Evolutionary conservation across 1,284 basidiomycete species (phyloP).

Genomic region (Filobasidium uniguttulatum): DNA sequence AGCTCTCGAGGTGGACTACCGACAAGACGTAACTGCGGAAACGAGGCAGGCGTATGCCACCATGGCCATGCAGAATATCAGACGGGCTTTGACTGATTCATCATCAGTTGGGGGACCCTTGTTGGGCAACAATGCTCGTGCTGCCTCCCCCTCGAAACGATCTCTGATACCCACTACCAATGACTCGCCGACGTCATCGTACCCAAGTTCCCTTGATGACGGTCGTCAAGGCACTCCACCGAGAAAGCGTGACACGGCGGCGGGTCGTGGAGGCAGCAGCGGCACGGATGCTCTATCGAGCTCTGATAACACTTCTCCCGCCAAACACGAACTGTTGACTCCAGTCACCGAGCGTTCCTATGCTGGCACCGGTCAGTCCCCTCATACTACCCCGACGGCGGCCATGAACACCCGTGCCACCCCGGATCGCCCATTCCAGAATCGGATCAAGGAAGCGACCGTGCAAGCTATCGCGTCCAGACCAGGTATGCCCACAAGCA

Average conservation of each 20-base stretch:
- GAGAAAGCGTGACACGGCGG: not conserved
- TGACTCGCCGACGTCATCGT: not conserved
- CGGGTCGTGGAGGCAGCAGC: too few species aligned
- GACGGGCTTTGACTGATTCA: not conserved
- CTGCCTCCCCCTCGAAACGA: not conserved
- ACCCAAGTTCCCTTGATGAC: not conserved
- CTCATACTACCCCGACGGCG: too few species aligned
- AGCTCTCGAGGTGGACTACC: conserved; percentile 7
- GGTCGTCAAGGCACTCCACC: not conserved
- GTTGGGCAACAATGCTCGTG: not conserved
- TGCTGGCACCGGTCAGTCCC: conserved; percentile 18
- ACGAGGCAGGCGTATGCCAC: conserved; percentile 7
- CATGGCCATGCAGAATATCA: conserved; percentile 1
- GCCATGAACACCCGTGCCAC: too few species aligned
- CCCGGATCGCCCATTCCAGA: too few species aligned
- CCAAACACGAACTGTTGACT: conserved; percentile 33
- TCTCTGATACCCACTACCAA: too few species aligned
- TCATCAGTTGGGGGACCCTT: not conserved
- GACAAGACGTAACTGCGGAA: conserved; percentile 7
- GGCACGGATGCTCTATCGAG: too few species aligned
- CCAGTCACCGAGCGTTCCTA: conserved; percentile 42
- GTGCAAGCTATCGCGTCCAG: too few species aligned
- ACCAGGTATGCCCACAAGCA: too few species aligned
- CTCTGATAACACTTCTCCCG: too few species aligned
- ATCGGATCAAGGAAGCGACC: too few species aligned